Evolutionary conservation across 2,329 filamentous ascomycete species (phyloP), one percentile per base, ranked within the genome.

Genomic region (Claviceps africana): DNA sequence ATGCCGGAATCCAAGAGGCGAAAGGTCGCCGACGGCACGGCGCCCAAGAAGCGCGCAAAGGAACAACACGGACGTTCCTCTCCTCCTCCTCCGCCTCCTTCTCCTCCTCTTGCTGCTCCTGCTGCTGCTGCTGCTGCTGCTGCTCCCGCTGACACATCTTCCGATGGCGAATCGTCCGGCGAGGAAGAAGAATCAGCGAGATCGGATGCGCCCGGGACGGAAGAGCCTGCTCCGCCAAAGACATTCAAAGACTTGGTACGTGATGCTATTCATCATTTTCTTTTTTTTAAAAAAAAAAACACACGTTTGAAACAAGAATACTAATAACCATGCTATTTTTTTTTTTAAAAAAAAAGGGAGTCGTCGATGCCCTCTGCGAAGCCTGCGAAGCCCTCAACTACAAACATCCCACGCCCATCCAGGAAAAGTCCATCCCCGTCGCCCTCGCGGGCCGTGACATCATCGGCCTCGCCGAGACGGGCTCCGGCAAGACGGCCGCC

Each of bases 381-480:
- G 88, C 91, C 48, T 97, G 91, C 70, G 78, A 79, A 5, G 75
- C 79, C 0, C 77, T 97, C 51, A 85, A 86, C 56, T 98, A 89
- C 76, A 94, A 85, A 61, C 70, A 77, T 30, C 88, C 93, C 0
- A 98, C 91, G 1, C 85, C 90, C 0, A 97, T 98, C 57, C 93
- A 96, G 67, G 77, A 77, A 50, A 79, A 94, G 66, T 78, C 89
- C 0, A 95, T 97, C 60, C 91, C 91, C 4, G 66, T 77, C 50
- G 90, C 90, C 37, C 75, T 96, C 4, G 70, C 86, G 62, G 83
- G 85, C 50, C 81, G 88, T 61, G 93, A 97, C 67, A 75, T 97
- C 35, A 95, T 98, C 59, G 93, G 90, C 43, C 76, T 97, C 50
- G 93, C 93, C 33, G 91, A 98, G 70, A 98, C 93, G 0, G 93